Evolutionary conservation across 192 early-diverging fungal species (phyloP).

Genomic region (Coemansia sp.): DNA sequence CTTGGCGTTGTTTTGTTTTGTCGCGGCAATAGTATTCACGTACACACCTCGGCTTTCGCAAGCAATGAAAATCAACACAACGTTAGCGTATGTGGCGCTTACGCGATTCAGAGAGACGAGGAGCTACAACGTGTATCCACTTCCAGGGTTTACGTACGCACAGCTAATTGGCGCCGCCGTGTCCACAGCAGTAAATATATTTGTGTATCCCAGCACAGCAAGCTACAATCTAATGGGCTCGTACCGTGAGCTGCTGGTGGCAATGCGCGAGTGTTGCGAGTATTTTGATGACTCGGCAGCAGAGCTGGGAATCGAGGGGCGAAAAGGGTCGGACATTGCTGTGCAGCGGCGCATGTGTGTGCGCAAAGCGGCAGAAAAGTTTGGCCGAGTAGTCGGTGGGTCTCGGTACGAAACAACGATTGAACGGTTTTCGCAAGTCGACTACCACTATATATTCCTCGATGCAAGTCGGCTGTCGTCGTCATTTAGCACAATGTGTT

Average conservation of each 20-base stretch:
- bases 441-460: slow-evolving; percentile 36
- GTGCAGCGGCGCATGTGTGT: background rate
- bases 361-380: slow-evolving; percentile 11
- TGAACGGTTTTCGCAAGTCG: slow-evolving; percentile 42
- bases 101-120: slow-evolving; percentile 15
- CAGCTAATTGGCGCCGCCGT: slow-evolving; percentile 37
- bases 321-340: slow-evolving; percentile 7
- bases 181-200: slow-evolving; percentile 37
- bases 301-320: slow-evolving; percentile 14
- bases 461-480: slow-evolving; percentile 18
- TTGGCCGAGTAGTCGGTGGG: slow-evolving; percentile 38
- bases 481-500: slow-evolving; percentile 42
- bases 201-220: slow-evolving; percentile 40
- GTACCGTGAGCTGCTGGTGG: slow-evolving; percentile 13
- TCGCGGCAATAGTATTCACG: slow-evolving; percentile 19
- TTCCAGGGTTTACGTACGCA: slow-evolving; percentile 33
- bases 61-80: slow-evolving; percentile 37
- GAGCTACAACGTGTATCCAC: slow-evolving; percentile 13
- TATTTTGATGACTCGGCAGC: slow-evolving; percentile 20
- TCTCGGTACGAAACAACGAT: slow-evolving; percentile 40
- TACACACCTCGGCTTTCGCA: slow-evolving; percentile 28
- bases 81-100: slow-evolving; percentile 20
- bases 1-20: slow-evolving; percentile 32
- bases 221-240: slow-evolving; percentile 29
- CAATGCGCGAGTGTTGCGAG: slow-evolving; percentile 32